Conservation (phyloP, 805 yeast genomes). For the Metschnikowia arizonensis region DNA sequence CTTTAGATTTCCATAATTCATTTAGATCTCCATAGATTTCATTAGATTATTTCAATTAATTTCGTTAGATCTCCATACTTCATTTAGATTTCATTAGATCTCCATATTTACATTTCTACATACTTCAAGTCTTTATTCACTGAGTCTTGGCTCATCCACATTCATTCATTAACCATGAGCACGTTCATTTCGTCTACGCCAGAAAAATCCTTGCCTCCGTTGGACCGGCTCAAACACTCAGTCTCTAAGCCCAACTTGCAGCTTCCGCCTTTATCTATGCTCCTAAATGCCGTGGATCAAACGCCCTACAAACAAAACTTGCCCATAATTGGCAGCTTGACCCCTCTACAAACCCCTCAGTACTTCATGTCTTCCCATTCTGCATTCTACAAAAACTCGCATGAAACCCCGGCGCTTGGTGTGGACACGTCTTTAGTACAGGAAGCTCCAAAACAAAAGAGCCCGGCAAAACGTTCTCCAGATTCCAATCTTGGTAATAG, state of each 20-base stretch:
- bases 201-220: conserved; percentile 28
- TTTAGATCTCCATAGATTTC: too few species aligned
- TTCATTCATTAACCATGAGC: too few species aligned
- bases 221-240: conserved; percentile 16
- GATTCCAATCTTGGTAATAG: neutral
- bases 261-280: conserved; percentile 38
- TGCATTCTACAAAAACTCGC: neutral
- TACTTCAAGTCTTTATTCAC: too few species aligned
- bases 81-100: too few species aligned
- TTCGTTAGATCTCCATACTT: too few species aligned
- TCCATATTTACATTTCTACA: too few species aligned
- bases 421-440: neutral
- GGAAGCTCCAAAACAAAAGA: neutral
- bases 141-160: too few species aligned
- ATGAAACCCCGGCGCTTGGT: neutral
- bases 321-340: conserved; percentile 26
- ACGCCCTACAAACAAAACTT: conserved; percentile 20
- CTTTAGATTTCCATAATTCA: too few species aligned
- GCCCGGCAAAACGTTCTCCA: neutral
- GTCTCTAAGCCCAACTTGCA: conserved; percentile 14
- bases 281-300: conserved; percentile 23
- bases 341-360: conserved; percentile 18
- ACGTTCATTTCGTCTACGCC: conserved; percentile 24
- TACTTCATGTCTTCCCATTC: conserved; percentile 7
- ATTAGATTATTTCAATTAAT: too few species aligned